Evolutionary conservation across 805 yeast species (phyloP), one percentile per base, ranked within the genome.

Genomic region (Ogataea trehaloabstinens): DNA sequence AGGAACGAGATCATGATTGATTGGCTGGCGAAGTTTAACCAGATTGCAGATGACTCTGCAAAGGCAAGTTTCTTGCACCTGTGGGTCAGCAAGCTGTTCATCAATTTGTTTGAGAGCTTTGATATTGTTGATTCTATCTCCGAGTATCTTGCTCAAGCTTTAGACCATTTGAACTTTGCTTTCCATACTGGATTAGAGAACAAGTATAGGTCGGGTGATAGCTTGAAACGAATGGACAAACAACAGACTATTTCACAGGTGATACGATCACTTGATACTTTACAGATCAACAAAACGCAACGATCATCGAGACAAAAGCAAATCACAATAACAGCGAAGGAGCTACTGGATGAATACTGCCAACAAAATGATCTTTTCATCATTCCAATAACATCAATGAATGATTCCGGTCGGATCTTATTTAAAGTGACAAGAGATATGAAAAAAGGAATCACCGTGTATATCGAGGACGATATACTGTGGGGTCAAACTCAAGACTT

Each of bases 261-360:
- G 28, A 19, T 46, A 6, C 19, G 13, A 6, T 32, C 36, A 4
- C 15, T 36, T 16, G 45, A 40, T 4, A 4, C 31, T 15, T 3
- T 34, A 15, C 15, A 21, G 13, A 19, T 24, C 17, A 28, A 36
- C 13, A 28, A 30, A 18, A 22, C 29, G 12, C 8, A 16, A 10
- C 28, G 19, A 17, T 19, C 32, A n/a, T 19, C 24, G 16, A 36
- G 34, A 63, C 65, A 27, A 66, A 39, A 27, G n/a, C 30, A 18
- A 5, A 31, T 31, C 20, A 38, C 27, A 6, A 64, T 73, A 4
- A 67, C 85, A 0, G 80, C 81, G 53, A 79, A 71, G 45, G 87
- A 85, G 37, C 80, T 87, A 15, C 75, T 86, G 2, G 77, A 73
- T 37, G 76, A 76, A 2, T 75, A 66, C 51, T 87, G 95, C 50